A percentile compares a stretch with the other conserved stretches of the same genome.
These are phyloP conservation scores for Pistacia integerrima DNA, from an alignment of 345 rosid genomes.

Conservation along the genomic window DNA sequence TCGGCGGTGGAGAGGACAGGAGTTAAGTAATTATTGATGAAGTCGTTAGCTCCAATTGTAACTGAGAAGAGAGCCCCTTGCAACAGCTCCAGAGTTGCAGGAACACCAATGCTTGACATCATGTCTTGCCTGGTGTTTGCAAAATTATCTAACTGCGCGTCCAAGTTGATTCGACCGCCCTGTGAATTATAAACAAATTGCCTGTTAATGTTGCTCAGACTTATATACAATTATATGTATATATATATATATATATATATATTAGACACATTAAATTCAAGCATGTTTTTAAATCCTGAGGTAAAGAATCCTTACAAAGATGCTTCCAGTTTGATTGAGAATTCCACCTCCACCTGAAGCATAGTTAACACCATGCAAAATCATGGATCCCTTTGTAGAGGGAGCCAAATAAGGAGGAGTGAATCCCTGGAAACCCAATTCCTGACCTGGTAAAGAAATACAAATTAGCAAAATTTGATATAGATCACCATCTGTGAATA, in stretches of 20 bases:
- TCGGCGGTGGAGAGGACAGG: slow-evolving; percentile 52
- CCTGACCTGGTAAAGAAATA: slow-evolving; percentile 42
- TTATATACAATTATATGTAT: too few species aligned
- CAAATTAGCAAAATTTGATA: neutral
- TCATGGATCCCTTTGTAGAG: slow-evolving; percentile 45
- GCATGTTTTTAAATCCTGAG: too few species aligned
- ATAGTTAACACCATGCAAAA: slow-evolving; percentile 71
- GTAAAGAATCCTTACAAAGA: slow-evolving; percentile 55
- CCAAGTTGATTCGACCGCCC: slow-evolving; percentile 72
- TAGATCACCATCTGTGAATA: neutral
- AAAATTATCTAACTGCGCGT: slow-evolving; percentile 59
- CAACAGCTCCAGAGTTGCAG: slow-evolving; percentile 43
- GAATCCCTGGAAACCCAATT: slow-evolving; percentile 35
- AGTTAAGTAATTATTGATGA: slow-evolving; percentile 67
- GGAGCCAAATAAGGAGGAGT: slow-evolving; percentile 84
- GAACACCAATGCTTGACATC: slow-evolving; percentile 38
- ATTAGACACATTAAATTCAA: neutral
- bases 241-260: too few species aligned
- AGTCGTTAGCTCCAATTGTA: slow-evolving; percentile 76
- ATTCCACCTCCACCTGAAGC: slow-evolving; percentile 89
- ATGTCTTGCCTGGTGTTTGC: slow-evolving; percentile 54
- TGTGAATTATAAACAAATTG: slow-evolving; percentile 9
- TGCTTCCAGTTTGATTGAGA: slow-evolving; percentile 62
- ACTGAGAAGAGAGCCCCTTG: slow-evolving; percentile 49
- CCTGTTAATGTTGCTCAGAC: neutral